A percentile compares a stretch with the other conserved stretches of the same genome.
phyloP scores from a whole-genome alignment of 75 land plant species.

The Gnetum montanum region DNA sequence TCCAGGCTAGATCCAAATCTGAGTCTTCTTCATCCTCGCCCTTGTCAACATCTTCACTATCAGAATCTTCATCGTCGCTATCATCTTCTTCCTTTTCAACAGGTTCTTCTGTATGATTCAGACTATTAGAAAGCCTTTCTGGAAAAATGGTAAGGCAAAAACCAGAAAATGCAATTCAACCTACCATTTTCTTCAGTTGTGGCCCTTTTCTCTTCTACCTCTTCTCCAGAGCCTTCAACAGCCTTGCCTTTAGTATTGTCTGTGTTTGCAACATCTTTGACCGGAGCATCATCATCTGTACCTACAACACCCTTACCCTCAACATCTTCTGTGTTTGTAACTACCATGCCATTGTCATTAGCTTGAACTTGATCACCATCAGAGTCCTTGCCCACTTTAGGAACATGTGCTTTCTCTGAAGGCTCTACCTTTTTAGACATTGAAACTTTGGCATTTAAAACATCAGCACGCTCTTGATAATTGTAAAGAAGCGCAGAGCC shows the following conservation, averaged over 20 bases:
- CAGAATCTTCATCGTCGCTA: conserved; percentile 6
- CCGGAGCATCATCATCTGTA: background rate
- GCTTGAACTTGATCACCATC: background rate
- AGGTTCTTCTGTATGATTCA: background rate
- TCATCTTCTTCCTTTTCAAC: conserved; percentile 4
- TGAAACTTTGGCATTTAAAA: conserved; percentile 33
- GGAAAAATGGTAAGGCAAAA: no score
- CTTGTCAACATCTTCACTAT: background rate
- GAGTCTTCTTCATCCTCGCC: conserved; percentile 5
- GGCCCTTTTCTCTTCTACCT: no score
- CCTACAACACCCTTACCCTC: background rate
- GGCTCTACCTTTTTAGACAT: conserved; percentile 27
- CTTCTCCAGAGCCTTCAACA: no score
- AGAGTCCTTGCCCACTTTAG: background rate
- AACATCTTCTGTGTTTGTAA: no score
- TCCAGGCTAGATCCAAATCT: conserved; percentile 25
- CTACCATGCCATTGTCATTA: no score
- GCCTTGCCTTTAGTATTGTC: no score
- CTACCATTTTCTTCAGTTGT: no score
- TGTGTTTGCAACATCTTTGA: background rate
- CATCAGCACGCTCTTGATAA: conserved; percentile 87
- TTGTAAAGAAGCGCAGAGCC: conserved; percentile 84
- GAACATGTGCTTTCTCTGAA: conserved; percentile 6
- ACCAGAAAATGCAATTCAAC: no score
- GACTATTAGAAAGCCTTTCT: background rate